These are phyloP conservation scores for Monilinia aucupariae DNA, from an alignment of 2,329 filamentous ascomycete genomes.

Conservation along the genomic window DNA sequence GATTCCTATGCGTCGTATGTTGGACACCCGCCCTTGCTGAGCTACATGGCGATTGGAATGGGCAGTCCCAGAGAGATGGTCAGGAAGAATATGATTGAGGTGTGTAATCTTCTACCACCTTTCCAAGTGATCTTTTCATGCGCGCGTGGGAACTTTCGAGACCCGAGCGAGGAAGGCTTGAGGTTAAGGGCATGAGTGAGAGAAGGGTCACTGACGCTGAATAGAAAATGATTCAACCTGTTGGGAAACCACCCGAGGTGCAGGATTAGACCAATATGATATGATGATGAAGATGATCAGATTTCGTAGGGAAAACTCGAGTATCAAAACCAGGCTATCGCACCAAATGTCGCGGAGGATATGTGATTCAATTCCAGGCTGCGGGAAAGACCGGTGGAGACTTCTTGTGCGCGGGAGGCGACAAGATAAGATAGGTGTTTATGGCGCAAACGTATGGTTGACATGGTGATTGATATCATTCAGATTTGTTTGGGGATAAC, in stretches of 20 bases:
- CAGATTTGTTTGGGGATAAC: neutral
- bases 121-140: neutral
- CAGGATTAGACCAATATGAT: conserved; percentile 34
- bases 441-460: conserved; percentile 2
- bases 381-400: neutral
- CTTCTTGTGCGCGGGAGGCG: neutral
- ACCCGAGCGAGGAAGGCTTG: no score
- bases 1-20: conserved; percentile 87
- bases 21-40: conserved; percentile 80
- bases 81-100: conserved; percentile 72
- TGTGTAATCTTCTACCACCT: conserved; percentile 34
- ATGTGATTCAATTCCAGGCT: neutral
- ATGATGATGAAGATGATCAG: no score
- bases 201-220: conserved; percentile 17
- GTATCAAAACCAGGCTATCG: neutral
- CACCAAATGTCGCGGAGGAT: neutral
- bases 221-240: conserved; percentile 64
- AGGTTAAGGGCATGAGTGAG: no score
- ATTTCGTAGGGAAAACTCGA: neutral
- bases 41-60: conserved; percentile 84
- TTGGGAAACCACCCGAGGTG: conserved; percentile 60
- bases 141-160: neutral
- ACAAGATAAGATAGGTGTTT: conserved; percentile 1
- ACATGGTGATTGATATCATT: neutral
- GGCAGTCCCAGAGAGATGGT: conserved; percentile 80